Evolutionary conservation across 2,329 filamentous ascomycete genomes (phyloP).

Genomic region (Acrocalymma vagum): DNA sequence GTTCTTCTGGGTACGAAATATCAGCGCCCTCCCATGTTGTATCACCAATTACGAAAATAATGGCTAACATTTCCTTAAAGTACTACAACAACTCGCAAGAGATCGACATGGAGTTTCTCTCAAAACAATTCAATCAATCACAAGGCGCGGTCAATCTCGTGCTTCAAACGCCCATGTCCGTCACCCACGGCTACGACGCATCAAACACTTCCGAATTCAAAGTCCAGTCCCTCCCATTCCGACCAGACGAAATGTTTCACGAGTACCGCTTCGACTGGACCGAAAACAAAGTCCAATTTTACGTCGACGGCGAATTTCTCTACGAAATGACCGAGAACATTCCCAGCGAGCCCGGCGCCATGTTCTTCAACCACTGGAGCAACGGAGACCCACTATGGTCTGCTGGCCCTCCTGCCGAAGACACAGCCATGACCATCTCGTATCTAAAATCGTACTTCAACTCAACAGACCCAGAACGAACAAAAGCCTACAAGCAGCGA

Average conservation of each 20-base stretch:
- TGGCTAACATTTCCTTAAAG: slow-evolving; percentile 50
- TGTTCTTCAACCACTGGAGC: slow-evolving; percentile 80
- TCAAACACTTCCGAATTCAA: slow-evolving; percentile 66
- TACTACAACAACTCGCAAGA: slow-evolving; percentile 82
- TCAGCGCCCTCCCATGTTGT: neutral
- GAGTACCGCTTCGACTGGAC: slow-evolving; percentile 84
- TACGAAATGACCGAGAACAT: slow-evolving; percentile 65
- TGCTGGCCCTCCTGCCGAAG: slow-evolving; percentile 70
- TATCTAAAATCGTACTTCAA: slow-evolving; percentile 86
- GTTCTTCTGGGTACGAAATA: slow-evolving; percentile 74
- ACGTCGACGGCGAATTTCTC: slow-evolving; percentile 69
- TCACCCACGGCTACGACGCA: slow-evolving; percentile 69
- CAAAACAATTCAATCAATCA: slow-evolving; percentile 67
- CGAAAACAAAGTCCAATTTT: slow-evolving; percentile 70
- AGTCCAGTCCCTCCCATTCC: slow-evolving; percentile 68
- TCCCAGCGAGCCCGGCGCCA: slow-evolving; percentile 68
- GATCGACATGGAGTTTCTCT: slow-evolving; percentile 83
- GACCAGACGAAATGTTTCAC: slow-evolving; percentile 72
- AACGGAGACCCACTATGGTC: slow-evolving; percentile 79
- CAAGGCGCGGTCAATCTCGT: slow-evolving; percentile 75
- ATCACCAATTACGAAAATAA: too few relatives aligned
- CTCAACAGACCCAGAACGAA: slow-evolving; percentile 58
- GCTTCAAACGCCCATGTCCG: slow-evolving; percentile 72
- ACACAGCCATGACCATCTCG: slow-evolving; percentile 70
- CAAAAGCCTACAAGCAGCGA: slow-evolving; percentile 38